Evolutionary conservation across 495 filamentous ascomycete genomes (phyloP), one percentile per base, ranked within the genome.

Genomic region (Aspergillus homomorphus): DNA sequence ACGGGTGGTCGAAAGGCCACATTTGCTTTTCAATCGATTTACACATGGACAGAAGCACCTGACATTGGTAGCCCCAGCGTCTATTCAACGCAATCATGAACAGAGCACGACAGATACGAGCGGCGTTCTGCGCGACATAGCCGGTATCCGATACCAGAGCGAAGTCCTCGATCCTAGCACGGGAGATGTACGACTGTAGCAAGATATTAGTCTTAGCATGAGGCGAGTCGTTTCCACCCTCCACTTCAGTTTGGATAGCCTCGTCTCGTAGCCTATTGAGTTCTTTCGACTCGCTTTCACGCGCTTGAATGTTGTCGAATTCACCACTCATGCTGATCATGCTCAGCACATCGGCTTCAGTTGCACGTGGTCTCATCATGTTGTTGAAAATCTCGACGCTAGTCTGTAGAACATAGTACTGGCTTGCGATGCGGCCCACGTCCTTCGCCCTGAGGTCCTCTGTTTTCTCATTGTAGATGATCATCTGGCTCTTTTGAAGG

Each of bases 41-140:
- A 73, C 93, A 93, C 54, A 99, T 75, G 6, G 89, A 90, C 49
- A 96, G 70, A 43, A 99, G 73, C 9, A 98, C 90, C 20, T 92
- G 80, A 64, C 94, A 98, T 67, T 98, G 90, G 62, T 94, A 85
- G 8, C 94, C 94, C 94, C 94, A 99, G 56, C 89, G 81, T 41
- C 95, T 79, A 66, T 96, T 97, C 51, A 99, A 73, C 3, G 94
- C 92, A 63, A 98, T 96, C 90, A 96, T 95, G 73, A 99, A 99
- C 7, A 99, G 73, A 16, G 94, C 89, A 54, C 94, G 84, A 69
- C 92, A 96, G 53, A 99, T 98, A 69, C 94, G 86, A 2, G 91
- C 90, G 12, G 95, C 84, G 66, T 98, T 96, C 69, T 99, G 94
- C 1, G 95, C 89, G 24, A 99, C 90, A 69, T 99, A 99, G 55